Conservation (phyloP, 352 stramenopile species). For the Albugo laibachii region DNA sequence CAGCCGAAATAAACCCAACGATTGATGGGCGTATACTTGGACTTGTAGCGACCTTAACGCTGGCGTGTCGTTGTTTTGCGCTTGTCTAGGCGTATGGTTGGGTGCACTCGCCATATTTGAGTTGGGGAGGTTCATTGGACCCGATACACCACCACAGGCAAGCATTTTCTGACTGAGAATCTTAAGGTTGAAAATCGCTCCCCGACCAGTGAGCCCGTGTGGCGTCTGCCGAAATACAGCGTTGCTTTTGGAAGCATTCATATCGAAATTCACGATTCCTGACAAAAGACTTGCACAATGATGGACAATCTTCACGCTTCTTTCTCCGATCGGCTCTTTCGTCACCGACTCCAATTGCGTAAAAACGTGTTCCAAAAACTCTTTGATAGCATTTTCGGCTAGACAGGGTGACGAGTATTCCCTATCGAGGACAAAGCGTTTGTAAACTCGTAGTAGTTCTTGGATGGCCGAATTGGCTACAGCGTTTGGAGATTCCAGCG, state of each 20-base stretch:
- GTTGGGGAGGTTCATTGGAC: too few relatives aligned
- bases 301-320: constrained; percentile 34
- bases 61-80: too few relatives aligned
- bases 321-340: too few relatives aligned
- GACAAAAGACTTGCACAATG: constrained; percentile 53
- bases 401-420: constrained; percentile 5
- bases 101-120: too few relatives aligned
- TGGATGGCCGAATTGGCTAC: constrained; percentile 59
- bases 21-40: constrained; percentile 61
- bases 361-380: constrained; percentile 71
- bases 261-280: constrained; percentile 35
- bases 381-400: constrained; percentile 23
- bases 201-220: constrained; percentile 48
- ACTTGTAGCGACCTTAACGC: constrained; percentile 28
- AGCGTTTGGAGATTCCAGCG: constrained; percentile 53
- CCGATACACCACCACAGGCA: background rate
- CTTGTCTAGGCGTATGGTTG: too few relatives aligned
- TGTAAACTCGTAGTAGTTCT: constrained; percentile 66
- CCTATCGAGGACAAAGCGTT: constrained; percentile 18
- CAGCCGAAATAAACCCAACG: constrained; percentile 41
- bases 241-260: constrained; percentile 14
- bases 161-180: constrained; percentile 62
- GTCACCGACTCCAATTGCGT: constrained; percentile 16
- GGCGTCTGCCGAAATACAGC: constrained; percentile 1
- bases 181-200: constrained; percentile 60